Evolutionary conservation across 306 rosid genomes (phyloP).

Genomic region (Citrullus mucosospermus): DNA sequence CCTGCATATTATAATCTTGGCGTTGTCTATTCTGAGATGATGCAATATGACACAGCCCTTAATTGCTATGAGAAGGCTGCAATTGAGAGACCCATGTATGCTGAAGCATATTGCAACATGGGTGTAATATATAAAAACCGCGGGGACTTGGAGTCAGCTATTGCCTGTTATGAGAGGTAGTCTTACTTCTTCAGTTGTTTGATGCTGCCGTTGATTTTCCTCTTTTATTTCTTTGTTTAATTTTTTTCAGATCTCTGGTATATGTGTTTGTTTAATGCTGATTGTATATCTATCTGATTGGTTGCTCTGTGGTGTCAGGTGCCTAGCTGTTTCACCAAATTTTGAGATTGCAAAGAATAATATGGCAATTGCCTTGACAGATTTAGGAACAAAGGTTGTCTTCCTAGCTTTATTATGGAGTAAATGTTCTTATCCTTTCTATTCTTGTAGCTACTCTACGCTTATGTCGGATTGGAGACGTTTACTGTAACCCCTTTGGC

Average conservation of each 20-base stretch:
- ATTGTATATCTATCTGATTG: slow-evolving; percentile 7
- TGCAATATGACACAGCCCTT: slow-evolving; percentile 95
- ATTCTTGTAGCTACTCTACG: neutral
- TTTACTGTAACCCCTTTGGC: neutral
- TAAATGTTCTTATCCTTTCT: neutral
- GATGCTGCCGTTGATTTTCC: neutral
- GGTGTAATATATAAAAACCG: slow-evolving; percentile 95
- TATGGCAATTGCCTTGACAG: slow-evolving; percentile 99
- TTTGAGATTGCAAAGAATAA: slow-evolving; percentile 98
- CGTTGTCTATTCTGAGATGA: slow-evolving; percentile 96
- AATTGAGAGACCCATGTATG: slow-evolving; percentile 92
- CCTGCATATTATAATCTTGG: slow-evolving; percentile 98
- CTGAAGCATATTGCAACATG: slow-evolving; percentile 99
- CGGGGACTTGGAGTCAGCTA: slow-evolving; percentile 88
- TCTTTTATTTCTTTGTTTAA: neutral
- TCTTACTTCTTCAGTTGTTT: neutral
- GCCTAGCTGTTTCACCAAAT: slow-evolving; percentile 94
- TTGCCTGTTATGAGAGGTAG: slow-evolving; percentile 98
- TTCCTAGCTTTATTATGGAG: neutral
- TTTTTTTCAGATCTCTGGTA: neutral
- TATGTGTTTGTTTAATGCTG: neutral
- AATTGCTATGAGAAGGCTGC: slow-evolving; percentile 94
- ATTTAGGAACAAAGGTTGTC: slow-evolving; percentile 91
- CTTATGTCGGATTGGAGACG: neutral
- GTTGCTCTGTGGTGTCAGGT: slow-evolving; percentile 42